Evolutionary conservation across 306 rosid species (phyloP), one percentile per base, ranked within the genome.

Genomic region (Geum urbanum): DNA sequence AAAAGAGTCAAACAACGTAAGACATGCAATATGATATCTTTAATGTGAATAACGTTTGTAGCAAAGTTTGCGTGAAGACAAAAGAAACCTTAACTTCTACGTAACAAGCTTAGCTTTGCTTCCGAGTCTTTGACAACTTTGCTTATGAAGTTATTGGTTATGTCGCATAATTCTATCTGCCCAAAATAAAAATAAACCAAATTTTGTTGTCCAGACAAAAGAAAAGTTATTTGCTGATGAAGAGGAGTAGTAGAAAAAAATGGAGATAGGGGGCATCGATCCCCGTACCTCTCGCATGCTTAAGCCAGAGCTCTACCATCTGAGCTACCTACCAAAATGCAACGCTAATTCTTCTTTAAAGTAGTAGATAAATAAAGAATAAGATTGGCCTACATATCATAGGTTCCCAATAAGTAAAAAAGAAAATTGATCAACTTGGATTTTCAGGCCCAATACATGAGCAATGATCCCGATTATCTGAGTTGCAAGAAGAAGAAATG

Each of bases 251-350:
- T 32, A 1, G 37, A 2, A 32, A 5, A 5, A 5, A 24, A 3
- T 87, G 96, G 88, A 89, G 95, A 89, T 80, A 96, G 88, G 82
- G 96, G 92, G 95, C 80, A 92, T 88, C 89, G 91, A 89, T 88
- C 95, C 95, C 91, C 80, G 84, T 82, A 76, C 92, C 92, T 92
- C 89, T 89, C 87, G 89, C 96, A 89, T 89, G 96, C 95, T 85
- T 85, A 92, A 89, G 95, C 96, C 84, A 89, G 92, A 89, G 87
- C 61, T 69, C 72, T 53, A 52, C 72, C 59, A 52, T 54, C 47
- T 52, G 61, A 52, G 63, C 61, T 51, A 69, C 73, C 40, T 51
- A 50, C 62, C 59, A 32, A 2, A 3, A 32, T 32, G 37, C 37
- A 1, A 27, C 2, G 2, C 37, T 32, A 2, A 24, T 32, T 32